These are phyloP conservation scores for Colletotrichum graminicola DNA, from an alignment of 2,329 filamentous ascomycete genomes.

Conservation along the genomic window DNA sequence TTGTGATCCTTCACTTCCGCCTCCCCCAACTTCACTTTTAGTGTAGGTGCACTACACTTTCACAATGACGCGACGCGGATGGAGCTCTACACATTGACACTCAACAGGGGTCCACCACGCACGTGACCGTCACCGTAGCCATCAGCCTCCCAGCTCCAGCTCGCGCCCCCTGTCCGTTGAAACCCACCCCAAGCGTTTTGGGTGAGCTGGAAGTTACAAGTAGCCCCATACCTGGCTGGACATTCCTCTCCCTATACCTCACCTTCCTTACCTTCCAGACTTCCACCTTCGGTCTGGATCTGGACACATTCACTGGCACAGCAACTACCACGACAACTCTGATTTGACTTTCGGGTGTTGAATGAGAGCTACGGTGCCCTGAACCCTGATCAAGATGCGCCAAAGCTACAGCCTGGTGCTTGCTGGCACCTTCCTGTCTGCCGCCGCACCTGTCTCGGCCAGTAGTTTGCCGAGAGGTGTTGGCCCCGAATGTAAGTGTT, in stretches of 20 bases:
- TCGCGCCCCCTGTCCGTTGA: slow-evolving; percentile 24
- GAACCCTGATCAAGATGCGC: slow-evolving; percentile 56
- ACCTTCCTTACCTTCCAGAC: slow-evolving; percentile 10
- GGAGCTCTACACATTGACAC: neutral
- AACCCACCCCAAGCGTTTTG: slow-evolving; percentile 42
- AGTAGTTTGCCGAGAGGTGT: slow-evolving; percentile 83
- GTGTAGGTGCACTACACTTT: too few species aligned
- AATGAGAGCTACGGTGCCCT: slow-evolving; percentile 25
- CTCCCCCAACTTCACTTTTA: too few species aligned
- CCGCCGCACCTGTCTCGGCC: slow-evolving; percentile 69
- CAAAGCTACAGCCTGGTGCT: slow-evolving; percentile 64
- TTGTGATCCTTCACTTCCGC: too few species aligned
- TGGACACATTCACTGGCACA: slow-evolving; percentile 30
- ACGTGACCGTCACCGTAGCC: slow-evolving; percentile 40
- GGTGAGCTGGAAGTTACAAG: slow-evolving; percentile 43
- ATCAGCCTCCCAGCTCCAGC: slow-evolving; percentile 2
- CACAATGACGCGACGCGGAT: slow-evolving; percentile 11
- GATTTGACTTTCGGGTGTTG: slow-evolving; percentile 31
- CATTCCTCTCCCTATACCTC: slow-evolving; percentile 9
- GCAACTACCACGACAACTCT: slow-evolving; percentile 15
- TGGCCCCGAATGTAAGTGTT: slow-evolving; percentile 85
- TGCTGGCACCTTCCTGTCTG: slow-evolving; percentile 62
- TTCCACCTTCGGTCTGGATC: slow-evolving; percentile 23
- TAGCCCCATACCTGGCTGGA: slow-evolving; percentile 15
- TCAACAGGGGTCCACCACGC: neutral